A percentile compares a stretch with the other conserved stretches of the same genome.
Evolutionary conservation across 163 green algal genomes (phyloP).

Genomic region (Chlamydomonas reinhardtii): DNA sequence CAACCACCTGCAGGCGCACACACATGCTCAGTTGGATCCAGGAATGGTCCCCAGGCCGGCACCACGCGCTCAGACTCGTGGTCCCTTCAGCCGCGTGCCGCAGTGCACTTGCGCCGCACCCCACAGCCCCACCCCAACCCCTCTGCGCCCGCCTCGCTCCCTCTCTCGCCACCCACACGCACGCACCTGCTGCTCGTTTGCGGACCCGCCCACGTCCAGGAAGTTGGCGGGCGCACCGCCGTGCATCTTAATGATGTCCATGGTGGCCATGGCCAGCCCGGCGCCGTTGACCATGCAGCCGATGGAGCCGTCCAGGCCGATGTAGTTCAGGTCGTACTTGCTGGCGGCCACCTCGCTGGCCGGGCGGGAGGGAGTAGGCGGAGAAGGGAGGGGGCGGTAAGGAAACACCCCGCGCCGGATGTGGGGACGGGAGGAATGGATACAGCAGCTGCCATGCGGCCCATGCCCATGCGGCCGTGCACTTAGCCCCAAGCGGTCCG

Average conservation of each 20-base stretch:
- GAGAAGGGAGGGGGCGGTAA: too few species aligned
- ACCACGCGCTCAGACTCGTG: too few species aligned
- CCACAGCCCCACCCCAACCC: neutral
- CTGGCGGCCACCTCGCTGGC: conserved; percentile 90
- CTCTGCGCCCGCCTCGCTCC: too few species aligned
- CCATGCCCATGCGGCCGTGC: too few species aligned
- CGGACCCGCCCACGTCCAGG: conserved; percentile 97
- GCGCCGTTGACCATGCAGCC: conserved; percentile 99
- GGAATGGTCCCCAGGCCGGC: too few species aligned
- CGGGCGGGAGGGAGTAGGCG: neutral
- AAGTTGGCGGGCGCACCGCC: conserved; percentile 97
- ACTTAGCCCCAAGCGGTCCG: too few species aligned
- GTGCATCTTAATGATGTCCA: conserved; percentile 99
- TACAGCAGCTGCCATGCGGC: too few species aligned
- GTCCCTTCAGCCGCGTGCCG: too few species aligned
- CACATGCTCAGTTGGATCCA: too few species aligned
- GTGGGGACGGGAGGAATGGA: neutral
- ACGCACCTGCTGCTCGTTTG: conserved; percentile 88
- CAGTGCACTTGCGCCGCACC: neutral
- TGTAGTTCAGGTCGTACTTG: conserved; percentile 99
- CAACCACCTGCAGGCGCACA: conserved; percentile 84
- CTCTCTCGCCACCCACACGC: too few species aligned
- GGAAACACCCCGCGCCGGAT: too few species aligned
- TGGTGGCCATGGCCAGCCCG: conserved; percentile 97
- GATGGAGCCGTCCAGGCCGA: conserved; percentile 96